phyloP scores from a whole-genome alignment of 495 filamentous ascomycete species.

The Neurospora sp. region DNA sequence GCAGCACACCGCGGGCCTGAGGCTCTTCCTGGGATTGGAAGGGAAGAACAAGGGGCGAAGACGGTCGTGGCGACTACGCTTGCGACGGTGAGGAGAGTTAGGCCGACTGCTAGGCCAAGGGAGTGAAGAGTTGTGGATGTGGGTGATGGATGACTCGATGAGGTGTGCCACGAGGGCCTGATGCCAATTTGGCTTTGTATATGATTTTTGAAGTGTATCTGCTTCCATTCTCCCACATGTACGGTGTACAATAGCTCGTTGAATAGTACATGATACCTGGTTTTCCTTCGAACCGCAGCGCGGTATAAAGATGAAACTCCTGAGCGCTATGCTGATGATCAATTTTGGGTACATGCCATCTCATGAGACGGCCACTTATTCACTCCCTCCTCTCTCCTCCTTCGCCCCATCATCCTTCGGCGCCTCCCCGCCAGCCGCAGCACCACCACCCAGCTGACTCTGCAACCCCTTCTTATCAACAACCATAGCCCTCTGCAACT shows the following conservation, averaged over 20 bases:
- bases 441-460: constrained; percentile 41
- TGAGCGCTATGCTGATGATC: neutral
- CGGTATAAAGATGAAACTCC: neutral
- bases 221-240: neutral
- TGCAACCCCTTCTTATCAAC: constrained; percentile 62
- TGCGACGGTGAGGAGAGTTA: neutral
- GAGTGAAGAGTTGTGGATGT: neutral
- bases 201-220: neutral
- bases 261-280: neutral
- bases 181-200: neutral
- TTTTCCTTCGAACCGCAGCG: neutral
- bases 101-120: neutral
- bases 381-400: neutral
- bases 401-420: neutral
- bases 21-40: neutral
- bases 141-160: neutral
- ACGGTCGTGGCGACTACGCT: neutral
- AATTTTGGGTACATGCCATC: neutral
- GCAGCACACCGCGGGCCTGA: neutral
- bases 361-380: neutral
- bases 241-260: neutral
- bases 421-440: neutral
- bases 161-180: neutral
- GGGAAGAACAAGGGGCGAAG: neutral
- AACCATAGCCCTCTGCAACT: constrained; percentile 70